Base-by-base conservation (phyloP, 1,284 basidiomycete species). In the Pseudozyma sp. region DNA sequence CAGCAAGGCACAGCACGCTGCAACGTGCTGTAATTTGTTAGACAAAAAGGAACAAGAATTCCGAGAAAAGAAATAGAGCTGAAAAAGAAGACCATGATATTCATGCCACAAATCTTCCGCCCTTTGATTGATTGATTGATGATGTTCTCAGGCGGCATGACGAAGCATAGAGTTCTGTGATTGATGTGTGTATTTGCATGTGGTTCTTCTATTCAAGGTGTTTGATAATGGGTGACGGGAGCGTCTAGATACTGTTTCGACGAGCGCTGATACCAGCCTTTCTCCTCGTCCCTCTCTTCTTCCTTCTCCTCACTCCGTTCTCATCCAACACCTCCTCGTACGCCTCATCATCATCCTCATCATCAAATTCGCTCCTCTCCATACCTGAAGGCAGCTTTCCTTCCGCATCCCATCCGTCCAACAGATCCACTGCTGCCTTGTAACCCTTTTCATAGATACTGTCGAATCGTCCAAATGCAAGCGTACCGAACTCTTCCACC, bases 371-470 rank as follows among this genome's bases (percentile, higher is more conserved):
- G 3, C 67, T 61, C 43, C 61, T 42, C 42, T 93, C 90, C 60
- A 89, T 87, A 16, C 90, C 88, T 18, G 89, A 90, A 0, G 95
- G 94, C 34, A 98, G 86, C 63, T 89, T 89, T 3, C 92, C 93
- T 77, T 95, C 92, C 14, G 90, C 90, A 51, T 92, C 91, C 89
- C 94, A 92, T 71, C 91, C 90, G 59, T 90, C 88, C 44, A 99
- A 85, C 69, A 92, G 89, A 59, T 91, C 88, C 73, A 91, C 86
- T 0, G 93, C 91, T 1, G 92, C 91, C 9, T 88, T 85, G 81
- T 95, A 93, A 0, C 97, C 96, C 80, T 91, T 91, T 76, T 90
- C 89, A 80, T 92, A 89, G 43, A 99, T 92, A 70, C 85, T 85
- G 48, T 76, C 70, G 58, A 86, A 87, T 80, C 93, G 69, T 40